Conservation (phyloP, 2,329 filamentous ascomycete genomes). For the Parafenestella ontariensis region DNA sequence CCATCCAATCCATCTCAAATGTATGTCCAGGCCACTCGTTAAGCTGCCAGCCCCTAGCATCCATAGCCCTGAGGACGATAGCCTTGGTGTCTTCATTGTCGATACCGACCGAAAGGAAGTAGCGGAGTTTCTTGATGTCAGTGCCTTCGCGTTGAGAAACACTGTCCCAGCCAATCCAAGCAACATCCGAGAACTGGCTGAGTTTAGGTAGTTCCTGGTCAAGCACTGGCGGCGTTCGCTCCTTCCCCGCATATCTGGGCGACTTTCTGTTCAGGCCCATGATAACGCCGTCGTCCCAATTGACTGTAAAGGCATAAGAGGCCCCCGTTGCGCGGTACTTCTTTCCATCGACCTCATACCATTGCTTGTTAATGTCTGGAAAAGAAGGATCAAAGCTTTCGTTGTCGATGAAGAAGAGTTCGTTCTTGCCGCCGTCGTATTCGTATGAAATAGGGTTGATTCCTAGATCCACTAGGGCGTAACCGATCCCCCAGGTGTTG, state of each 20-base stretch:
- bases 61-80: conserved; percentile 15
- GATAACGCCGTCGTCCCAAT: conserved; percentile 23
- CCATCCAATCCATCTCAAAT: conserved; percentile 14
- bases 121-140: conserved; percentile 13
- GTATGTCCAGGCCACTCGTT: conserved; percentile 23
- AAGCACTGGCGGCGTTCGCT: conserved; percentile 13
- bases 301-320: conserved; percentile 19
- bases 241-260: conserved; percentile 15
- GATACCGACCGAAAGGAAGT: conserved; percentile 25
- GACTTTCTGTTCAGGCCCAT: conserved; percentile 22
- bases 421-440: conserved; percentile 21
- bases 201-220: conserved; percentile 16
- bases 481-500: conserved; percentile 19
- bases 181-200: conserved; percentile 26
- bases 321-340: conserved; percentile 20
- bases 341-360: conserved; percentile 13
- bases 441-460: conserved; percentile 14
- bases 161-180: conserved; percentile 20
- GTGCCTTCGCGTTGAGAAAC: conserved; percentile 1
- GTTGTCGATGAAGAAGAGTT: conserved; percentile 16
- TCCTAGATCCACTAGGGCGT: conserved; percentile 18
- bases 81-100: conserved; percentile 19
- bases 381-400: conserved; percentile 1
- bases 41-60: conserved; percentile 9
- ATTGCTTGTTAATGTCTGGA: conserved; percentile 11